Percentiles rank a stretch among this genome's conserved stretches.
Evolutionary conservation across 257 asterid genomes (phyloP).

Genomic region (Cruciata laevipes): DNA sequence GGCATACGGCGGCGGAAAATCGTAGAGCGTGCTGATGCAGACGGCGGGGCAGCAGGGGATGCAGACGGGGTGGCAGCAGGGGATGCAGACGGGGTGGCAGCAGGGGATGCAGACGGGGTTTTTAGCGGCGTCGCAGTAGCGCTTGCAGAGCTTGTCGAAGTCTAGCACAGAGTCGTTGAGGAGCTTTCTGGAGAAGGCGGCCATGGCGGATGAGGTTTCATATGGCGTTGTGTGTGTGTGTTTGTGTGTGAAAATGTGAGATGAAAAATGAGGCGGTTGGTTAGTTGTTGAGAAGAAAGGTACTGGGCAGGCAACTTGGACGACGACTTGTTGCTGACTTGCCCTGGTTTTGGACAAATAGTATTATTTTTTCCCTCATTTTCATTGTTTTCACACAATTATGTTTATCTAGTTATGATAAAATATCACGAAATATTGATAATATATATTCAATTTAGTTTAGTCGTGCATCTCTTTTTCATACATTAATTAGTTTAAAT

Average conservation of each 20-base stretch:
- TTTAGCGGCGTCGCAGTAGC: conserved; percentile 9
- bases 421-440: too few species aligned
- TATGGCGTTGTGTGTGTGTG: not conserved
- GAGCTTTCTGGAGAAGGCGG: conserved; percentile 25
- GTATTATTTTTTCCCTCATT: not conserved
- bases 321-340: conserved; percentile 7
- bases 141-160: conserved; percentile 9
- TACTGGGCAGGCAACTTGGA: not conserved
- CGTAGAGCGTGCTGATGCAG: conserved; percentile 12
- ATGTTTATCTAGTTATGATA: too few species aligned
- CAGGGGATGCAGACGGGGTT: conserved; percentile 15
- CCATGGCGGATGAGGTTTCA: conserved; percentile 25
- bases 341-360: not conserved
- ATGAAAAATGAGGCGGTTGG: conserved; percentile 7
- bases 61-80: conserved; percentile 25
- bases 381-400: too few species aligned
- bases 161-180: conserved; percentile 16
- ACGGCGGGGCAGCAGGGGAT: conserved; percentile 11
- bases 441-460: too few species aligned
- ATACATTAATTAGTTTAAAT: too few species aligned
- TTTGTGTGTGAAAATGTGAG: not conserved
- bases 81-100: conserved; percentile 28
- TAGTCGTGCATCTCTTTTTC: too few species aligned
- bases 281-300: not conserved
- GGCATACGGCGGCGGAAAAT: conserved; percentile 16